Percentiles rank a stretch among this genome's conserved stretches.
Conservation (phyloP, 1,284 basidiomycete species). For the Singerocomus inundabilis region DNA sequence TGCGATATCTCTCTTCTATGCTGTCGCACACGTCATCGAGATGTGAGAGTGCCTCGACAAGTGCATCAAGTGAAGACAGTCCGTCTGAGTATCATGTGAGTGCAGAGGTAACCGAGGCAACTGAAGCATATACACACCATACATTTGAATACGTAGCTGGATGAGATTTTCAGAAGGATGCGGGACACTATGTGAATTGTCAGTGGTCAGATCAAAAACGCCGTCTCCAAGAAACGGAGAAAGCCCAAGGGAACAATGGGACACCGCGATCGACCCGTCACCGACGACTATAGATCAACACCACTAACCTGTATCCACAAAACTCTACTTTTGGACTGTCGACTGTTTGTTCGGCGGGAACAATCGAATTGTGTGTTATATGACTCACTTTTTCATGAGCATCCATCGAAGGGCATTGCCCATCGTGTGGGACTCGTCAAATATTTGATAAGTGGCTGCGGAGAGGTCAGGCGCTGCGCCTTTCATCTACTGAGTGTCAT, state of each 20-base stretch:
- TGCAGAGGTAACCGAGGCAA: neutral
- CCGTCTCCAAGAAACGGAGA: neutral
- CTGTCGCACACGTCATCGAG: constrained; percentile 73
- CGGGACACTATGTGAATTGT: constrained; percentile 63
- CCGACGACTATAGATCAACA: neutral
- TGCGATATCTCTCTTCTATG: constrained; percentile 63
- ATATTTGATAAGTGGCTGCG: constrained; percentile 88
- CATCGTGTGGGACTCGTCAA: constrained; percentile 93
- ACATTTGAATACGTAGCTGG: constrained; percentile 97
- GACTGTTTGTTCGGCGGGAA: neutral
- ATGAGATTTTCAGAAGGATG: constrained; percentile 97
- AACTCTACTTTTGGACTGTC: constrained; percentile 95
- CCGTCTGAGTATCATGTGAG: constrained; percentile 51
- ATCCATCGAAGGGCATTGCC: constrained; percentile 96
- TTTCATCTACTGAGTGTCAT: constrained; percentile 49
- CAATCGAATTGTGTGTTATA: neutral
- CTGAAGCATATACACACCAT: constrained; percentile 62
- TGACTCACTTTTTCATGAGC: constrained; percentile 95
- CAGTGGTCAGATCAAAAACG: neutral
- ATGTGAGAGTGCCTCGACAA: constrained; percentile 71
- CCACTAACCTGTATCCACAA: constrained; percentile 88
- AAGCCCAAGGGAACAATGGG: constrained; percentile 11
- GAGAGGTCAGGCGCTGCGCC: constrained; percentile 83
- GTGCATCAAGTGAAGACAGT: constrained; percentile 75
- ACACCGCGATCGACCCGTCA: neutral